A percentile compares a stretch with the other conserved stretches of the same genome.
These are phyloP conservation scores for Helotiales sp. DNA, from an alignment of 2,329 filamentous ascomycete genomes.

Conservation along the genomic window DNA sequence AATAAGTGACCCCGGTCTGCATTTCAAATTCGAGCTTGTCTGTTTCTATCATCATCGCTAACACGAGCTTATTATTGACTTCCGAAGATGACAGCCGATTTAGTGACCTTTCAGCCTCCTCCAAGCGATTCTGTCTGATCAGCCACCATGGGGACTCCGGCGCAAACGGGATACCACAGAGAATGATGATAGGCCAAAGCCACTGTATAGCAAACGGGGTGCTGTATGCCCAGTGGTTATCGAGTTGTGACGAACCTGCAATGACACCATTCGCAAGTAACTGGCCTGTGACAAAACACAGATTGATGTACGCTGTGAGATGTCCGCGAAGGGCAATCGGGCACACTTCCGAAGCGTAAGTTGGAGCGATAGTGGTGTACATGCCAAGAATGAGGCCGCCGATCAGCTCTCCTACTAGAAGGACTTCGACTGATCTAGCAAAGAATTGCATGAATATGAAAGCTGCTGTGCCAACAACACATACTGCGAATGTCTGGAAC, in stretches of 20 bases:
- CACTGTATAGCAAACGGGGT: constrained; percentile 52
- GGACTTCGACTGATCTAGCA: constrained; percentile 17
- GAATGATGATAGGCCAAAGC: constrained; percentile 55
- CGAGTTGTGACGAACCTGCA: constrained; percentile 35
- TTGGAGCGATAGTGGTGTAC: constrained; percentile 41
- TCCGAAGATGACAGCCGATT: constrained; percentile 33
- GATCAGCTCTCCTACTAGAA: constrained; percentile 35
- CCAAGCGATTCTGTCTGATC: constrained; percentile 49
- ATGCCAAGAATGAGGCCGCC: constrained; percentile 42
- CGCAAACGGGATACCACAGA: constrained; percentile 53
- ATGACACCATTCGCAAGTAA: constrained; percentile 54
- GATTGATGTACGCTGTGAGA: constrained; percentile 56
- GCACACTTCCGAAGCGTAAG: constrained; percentile 50
- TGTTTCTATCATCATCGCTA: constrained; percentile 61
- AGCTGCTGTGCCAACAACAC: constrained; percentile 20
- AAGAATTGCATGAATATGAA: constrained; percentile 33
- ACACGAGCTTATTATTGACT: constrained; percentile 49
- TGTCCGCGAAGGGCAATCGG: constrained; percentile 57
- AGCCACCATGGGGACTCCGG: constrained; percentile 58
- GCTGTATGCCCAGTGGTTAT: constrained; percentile 38
- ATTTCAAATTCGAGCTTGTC: constrained; percentile 57
- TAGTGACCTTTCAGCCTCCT: constrained; percentile 46
- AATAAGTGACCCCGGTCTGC: constrained; percentile 50
- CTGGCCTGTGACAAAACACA: constrained; percentile 57
- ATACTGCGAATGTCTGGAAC: constrained; percentile 18